Base-by-base conservation (phyloP, 164 flowering plant species). In the Kingdonia uniflora region DNA sequence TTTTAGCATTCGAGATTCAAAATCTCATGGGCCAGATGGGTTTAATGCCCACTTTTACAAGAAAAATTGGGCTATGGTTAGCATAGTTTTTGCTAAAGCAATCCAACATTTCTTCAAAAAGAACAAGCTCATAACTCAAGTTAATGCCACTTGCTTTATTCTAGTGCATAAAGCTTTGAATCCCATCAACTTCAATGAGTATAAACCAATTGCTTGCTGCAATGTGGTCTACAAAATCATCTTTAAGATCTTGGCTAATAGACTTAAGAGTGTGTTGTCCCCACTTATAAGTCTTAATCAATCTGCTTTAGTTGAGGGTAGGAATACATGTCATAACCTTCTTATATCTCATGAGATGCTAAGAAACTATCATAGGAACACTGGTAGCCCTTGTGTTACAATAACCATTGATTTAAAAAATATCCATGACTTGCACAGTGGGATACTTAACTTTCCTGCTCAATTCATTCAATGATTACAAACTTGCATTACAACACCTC, bases 181-280 rank as follows among this genome's bases (percentile, higher is more conserved):
- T 45, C 15, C 49, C 6, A 15, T 15, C 5, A 5, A 6, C 16
- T 15, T 15, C 6, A 15, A 11, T 42, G 16, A 42, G 5, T 15
- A 11, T 11, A 11, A 23, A 16, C 49, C 49, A 21, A 45, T 45
- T 19, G 0, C 1, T 6, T 23, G 17, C 6, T 45, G 49, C 22
- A 16, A 45, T 19, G 49, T 45, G 49, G 15, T 45, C 10, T 45
- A 45, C 19, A 45, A 45, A 19, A 45, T 45, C 6, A 42, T 45
- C 0, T 16, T 23, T 5, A 45, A 45, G 15, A 19, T 45, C 19
- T 1, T 45, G 17, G 22, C 49, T 2, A 45, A 16, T 14, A 16
- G 6, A 10, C 49, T 0, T 45, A 45, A 19, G 15, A 10, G 11
- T 16, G 2, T 45, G 6, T 6, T 45, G 22, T 2, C 6, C 20